Conservation (phyloP, 2,329 filamentous ascomycete genomes). For the Ceratocystis variospora region DNA sequence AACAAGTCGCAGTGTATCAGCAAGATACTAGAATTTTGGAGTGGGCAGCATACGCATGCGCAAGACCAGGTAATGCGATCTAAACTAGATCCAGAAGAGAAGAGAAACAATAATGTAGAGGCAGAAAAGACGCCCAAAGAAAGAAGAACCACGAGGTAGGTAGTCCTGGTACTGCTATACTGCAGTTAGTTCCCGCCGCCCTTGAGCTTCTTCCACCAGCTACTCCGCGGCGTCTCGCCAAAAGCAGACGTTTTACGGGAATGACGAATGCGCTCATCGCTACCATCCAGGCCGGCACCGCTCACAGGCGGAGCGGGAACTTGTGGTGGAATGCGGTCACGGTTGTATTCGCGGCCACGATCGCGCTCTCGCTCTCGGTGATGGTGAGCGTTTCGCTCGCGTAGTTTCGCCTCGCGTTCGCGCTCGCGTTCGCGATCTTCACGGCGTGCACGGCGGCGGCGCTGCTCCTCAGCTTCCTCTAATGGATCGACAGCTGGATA, state of each 20-base stretch:
- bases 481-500: constrained; percentile 20
- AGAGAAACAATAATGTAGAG: background rate
- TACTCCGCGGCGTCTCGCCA: constrained; percentile 34
- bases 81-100: background rate
- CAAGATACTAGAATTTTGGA: too few species aligned
- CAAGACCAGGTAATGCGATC: constrained; percentile 5
- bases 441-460: constrained; percentile 32
- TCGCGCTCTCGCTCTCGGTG: constrained; percentile 5
- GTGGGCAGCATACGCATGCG: background rate
- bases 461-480: constrained; percentile 31
- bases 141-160: background rate
- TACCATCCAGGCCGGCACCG: constrained; percentile 30
- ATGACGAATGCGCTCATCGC: constrained; percentile 31
- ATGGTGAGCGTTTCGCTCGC: background rate
- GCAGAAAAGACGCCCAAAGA: background rate
- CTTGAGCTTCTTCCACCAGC: constrained; percentile 47
- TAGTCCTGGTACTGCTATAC: background rate
- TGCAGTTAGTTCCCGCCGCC: constrained; percentile 24
- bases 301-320: constrained; percentile 19
- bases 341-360: constrained; percentile 23
- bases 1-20: too few species aligned
- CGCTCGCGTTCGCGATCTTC: constrained; percentile 31
- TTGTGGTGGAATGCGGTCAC: constrained; percentile 23
- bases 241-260: constrained; percentile 31
- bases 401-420: constrained; percentile 13